phyloP scores from a whole-genome alignment of 1,284 basidiomycete genomes.

The Heterobasidion irregulare region DNA sequence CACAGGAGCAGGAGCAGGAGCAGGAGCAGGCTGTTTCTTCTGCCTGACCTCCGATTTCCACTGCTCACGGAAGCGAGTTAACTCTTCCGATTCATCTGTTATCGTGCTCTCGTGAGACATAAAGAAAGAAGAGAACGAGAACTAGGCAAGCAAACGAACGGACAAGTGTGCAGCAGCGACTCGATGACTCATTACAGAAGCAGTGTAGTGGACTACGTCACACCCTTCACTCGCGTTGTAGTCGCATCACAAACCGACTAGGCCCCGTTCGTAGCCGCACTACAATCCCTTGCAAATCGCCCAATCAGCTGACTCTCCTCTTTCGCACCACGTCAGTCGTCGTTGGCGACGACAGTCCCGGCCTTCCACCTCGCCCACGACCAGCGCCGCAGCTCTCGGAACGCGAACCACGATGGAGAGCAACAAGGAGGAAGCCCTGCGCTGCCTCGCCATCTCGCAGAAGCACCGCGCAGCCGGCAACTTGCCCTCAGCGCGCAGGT shows the following conservation, averaged over 20 bases:
- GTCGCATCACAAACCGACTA: neutral
- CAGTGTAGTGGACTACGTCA: neutral
- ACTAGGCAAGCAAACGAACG: neutral
- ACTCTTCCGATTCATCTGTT: slow-evolving; percentile 15
- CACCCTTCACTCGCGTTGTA: neutral
- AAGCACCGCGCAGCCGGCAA: slow-evolving; percentile 68
- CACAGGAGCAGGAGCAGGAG: neutral
- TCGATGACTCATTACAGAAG: neutral
- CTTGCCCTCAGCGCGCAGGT: slow-evolving; percentile 75
- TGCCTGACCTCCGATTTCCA: slow-evolving; percentile 65
- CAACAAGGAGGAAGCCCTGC: slow-evolving; percentile 84
- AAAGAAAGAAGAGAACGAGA: neutral
- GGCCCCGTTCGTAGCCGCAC: neutral
- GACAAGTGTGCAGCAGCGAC: no score
- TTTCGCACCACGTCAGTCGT: slow-evolving; percentile 4
- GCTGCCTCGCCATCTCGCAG: slow-evolving; percentile 73
- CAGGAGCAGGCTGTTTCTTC: slow-evolving; percentile 21
- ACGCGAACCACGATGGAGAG: slow-evolving; percentile 55
- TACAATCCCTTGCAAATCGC: neutral
- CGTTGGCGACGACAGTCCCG: neutral
- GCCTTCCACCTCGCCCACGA: slow-evolving; percentile 4
- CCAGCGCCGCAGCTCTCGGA: no score
- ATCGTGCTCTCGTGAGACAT: neutral
- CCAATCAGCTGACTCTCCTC: neutral
- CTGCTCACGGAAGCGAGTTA: slow-evolving; percentile 62